Evolutionary conservation across 805 yeast species (phyloP).

Genomic region (Wickerhamomyces kurtzmanii): DNA sequence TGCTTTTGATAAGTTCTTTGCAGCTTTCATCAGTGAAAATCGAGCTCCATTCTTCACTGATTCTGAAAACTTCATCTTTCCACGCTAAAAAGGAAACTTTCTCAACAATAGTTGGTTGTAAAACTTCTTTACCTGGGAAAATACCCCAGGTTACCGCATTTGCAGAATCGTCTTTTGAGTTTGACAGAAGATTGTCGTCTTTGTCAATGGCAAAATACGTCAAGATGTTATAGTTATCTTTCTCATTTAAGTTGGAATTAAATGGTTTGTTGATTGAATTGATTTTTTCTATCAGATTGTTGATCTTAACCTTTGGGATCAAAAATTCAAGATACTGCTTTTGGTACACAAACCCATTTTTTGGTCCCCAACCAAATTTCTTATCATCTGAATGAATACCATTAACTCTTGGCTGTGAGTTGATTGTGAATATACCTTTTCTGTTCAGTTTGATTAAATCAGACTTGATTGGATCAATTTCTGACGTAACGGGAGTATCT

Average conservation of each 20-base stretch:
- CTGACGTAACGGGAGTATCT: slow-evolving; percentile 79
- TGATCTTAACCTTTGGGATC: slow-evolving; percentile 43
- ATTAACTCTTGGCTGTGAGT: slow-evolving; percentile 90
- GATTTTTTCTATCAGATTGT: slow-evolving; percentile 30
- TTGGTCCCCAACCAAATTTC: slow-evolving; percentile 92
- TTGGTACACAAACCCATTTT: slow-evolving; percentile 86
- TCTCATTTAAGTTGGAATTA: slow-evolving; percentile 9
- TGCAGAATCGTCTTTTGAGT: slow-evolving; percentile 61
- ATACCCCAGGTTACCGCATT: slow-evolving; percentile 99
- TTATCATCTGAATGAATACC: slow-evolving; percentile 65
- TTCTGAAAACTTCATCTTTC: slow-evolving; percentile 90
- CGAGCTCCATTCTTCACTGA: slow-evolving; percentile 71
- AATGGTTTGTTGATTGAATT: slow-evolving; percentile 30
- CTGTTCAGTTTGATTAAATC: slow-evolving; percentile 56
- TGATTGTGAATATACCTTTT: slow-evolving; percentile 69
- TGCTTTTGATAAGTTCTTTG: slow-evolving; percentile 29
- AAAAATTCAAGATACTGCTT: slow-evolving; percentile 87
- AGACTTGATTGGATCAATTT: slow-evolving; percentile 51
- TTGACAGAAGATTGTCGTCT: slow-evolving; percentile 49
- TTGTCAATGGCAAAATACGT: slow-evolving; percentile 71
- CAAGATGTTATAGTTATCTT: slow-evolving; percentile 36
- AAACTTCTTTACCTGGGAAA: slow-evolving; percentile 89
- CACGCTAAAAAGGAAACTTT: slow-evolving; percentile 88
- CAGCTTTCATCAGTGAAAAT: slow-evolving; percentile 31
- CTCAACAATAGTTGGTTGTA: slow-evolving; percentile 95